These are phyloP conservation scores for Trichoderma atrobrunneum DNA, from an alignment of 2,329 filamentous ascomycete species.

Conservation along the genomic window DNA sequence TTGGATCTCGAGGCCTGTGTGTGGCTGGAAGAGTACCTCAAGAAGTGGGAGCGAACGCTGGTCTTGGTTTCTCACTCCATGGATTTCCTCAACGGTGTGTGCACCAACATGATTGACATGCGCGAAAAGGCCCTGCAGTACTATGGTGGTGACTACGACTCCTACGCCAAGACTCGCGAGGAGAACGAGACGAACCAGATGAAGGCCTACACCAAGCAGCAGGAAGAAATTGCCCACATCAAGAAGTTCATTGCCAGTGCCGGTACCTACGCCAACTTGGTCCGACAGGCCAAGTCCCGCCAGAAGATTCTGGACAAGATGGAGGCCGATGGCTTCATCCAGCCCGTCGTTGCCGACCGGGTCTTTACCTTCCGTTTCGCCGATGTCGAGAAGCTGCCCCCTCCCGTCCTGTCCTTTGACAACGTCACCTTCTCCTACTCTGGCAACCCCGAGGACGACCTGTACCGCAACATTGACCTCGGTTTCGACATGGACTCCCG, in stretches of 20 bases:
- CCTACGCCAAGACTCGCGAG: conserved; percentile 87
- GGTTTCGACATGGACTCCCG: conserved; percentile 99
- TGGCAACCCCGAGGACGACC: conserved; percentile 80
- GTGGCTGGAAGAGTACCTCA: conserved; percentile 99
- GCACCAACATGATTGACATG: conserved; percentile 99
- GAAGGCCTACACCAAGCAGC: conserved; percentile 99
- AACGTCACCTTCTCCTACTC: conserved; percentile 98
- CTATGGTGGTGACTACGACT: conserved; percentile 99
- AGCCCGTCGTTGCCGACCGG: conserved; percentile 78
- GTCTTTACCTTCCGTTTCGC: conserved; percentile 98
- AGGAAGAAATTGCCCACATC: conserved; percentile 98
- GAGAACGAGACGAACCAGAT: conserved; percentile 98
- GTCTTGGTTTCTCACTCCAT: conserved; percentile 95
- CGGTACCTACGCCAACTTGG: conserved; percentile 99
- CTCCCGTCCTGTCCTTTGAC: conserved; percentile 93
- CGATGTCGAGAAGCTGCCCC: conserved; percentile 98
- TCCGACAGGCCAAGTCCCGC: conserved; percentile 96
- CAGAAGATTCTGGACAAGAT: conserved; percentile 99
- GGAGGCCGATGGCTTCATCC: conserved; percentile 98
- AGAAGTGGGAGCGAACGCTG: conserved; percentile 98
- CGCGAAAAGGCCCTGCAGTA: conserved; percentile 82
- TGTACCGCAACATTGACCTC: conserved; percentile 95
- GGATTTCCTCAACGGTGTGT: conserved; percentile 99
- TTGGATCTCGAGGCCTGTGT: conserved; percentile 99
- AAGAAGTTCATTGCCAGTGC: conserved; percentile 99